These are phyloP conservation scores for Russula griseocarnosa DNA, from an alignment of 768 basidiomycete genomes.

Conservation along the genomic window DNA sequence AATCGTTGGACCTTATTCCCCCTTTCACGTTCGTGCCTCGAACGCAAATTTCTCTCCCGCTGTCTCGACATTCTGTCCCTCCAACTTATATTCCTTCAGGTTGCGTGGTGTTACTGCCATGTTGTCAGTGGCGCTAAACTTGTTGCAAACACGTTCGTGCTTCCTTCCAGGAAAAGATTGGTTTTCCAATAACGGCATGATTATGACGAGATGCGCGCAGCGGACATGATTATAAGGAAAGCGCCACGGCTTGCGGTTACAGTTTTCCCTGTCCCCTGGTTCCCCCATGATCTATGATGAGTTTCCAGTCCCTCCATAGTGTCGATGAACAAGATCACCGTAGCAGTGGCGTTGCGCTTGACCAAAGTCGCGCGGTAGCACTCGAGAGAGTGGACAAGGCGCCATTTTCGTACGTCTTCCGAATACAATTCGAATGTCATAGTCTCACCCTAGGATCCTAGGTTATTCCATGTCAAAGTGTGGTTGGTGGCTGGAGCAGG, in stretches of 20 bases:
- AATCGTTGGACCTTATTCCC: not conserved
- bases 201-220: not conserved
- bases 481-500: constrained; percentile 63
- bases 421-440: not conserved
- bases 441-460: constrained; percentile 19
- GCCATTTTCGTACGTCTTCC: constrained; percentile 65
- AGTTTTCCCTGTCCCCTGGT: not conserved
- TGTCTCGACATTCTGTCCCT: not conserved
- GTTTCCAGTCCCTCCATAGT: constrained; percentile 12
- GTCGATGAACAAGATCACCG: not conserved
- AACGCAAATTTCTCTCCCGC: not conserved
- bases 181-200: constrained; percentile 11
- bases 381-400: constrained; percentile 87
- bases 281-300: constrained; percentile 12
- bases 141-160: constrained; percentile 13
- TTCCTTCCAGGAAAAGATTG: not conserved
- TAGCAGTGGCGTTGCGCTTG: constrained; percentile 36
- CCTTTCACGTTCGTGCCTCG: constrained; percentile 8
- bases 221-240: constrained; percentile 12
- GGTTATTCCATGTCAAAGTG: constrained; percentile 51
- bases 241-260: not conserved
- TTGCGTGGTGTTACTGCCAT: not conserved
- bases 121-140: not conserved
- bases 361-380: constrained; percentile 73
- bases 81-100: not conserved